These are phyloP conservation scores for Isabelozyma rhagii DNA, from an alignment of 805 yeast species.

Conservation along the genomic window DNA sequence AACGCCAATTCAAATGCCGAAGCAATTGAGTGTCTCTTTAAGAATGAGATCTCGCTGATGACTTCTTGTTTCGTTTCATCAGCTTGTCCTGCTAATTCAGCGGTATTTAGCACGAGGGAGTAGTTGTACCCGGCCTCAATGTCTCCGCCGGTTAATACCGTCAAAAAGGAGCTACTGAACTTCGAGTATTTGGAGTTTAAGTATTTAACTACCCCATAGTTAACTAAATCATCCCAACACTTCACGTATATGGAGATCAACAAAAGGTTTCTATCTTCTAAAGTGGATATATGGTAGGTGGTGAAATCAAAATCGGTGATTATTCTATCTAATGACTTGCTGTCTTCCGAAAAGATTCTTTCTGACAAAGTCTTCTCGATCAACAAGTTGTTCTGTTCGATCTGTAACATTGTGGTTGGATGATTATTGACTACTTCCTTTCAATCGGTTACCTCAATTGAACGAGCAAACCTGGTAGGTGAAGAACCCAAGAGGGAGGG, in stretches of 20 bases:
- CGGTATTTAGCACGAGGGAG: slow-evolving; percentile 67
- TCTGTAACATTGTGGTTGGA: slow-evolving; percentile 62
- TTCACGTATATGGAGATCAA: slow-evolving; percentile 69
- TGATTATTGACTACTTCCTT: not conserved
- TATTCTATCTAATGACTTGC: slow-evolving; percentile 71
- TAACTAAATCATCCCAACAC: slow-evolving; percentile 70
- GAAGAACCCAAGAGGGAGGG: too few relatives aligned
- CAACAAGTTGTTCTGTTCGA: slow-evolving; percentile 80
- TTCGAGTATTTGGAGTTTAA: slow-evolving; percentile 50
- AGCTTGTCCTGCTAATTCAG: slow-evolving; percentile 22
- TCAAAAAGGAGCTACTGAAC: slow-evolving; percentile 28
- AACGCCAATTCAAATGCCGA: slow-evolving; percentile 92
- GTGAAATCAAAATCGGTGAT: slow-evolving; percentile 96
- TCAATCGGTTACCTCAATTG: too few relatives aligned
- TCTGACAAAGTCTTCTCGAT: slow-evolving; percentile 78
- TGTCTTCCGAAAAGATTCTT: slow-evolving; percentile 48
- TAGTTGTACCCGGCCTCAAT: slow-evolving; percentile 81
- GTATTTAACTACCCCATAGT: slow-evolving; percentile 60
- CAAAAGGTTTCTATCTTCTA: slow-evolving; percentile 64
- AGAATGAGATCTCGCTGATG: slow-evolving; percentile 62
- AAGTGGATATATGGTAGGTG: slow-evolving; percentile 85
- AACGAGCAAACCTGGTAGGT: too few relatives aligned
- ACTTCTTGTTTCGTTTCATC: slow-evolving; percentile 51
- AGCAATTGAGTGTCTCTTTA: slow-evolving; percentile 85
- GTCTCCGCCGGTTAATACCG: slow-evolving; percentile 25